A percentile compares a stretch with the other conserved stretches of the same genome.
phyloP scores from a whole-genome alignment of 1,284 basidiomycete genomes.

The Melampsora larici-populina region DNA sequence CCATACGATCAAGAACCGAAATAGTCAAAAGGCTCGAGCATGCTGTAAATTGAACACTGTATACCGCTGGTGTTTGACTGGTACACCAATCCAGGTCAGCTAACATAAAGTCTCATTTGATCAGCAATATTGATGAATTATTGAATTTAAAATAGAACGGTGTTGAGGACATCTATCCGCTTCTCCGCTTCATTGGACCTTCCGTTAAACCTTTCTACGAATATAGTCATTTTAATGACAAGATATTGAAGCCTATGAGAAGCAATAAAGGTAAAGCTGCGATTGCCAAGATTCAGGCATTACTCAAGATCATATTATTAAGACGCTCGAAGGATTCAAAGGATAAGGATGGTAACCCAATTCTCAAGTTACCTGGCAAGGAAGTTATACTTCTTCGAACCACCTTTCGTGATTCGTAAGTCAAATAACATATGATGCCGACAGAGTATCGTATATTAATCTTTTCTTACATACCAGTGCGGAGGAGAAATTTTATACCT shows the following conservation, averaged over 20 bases:
- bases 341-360: conserved; percentile 72
- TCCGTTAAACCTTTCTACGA: conserved; percentile 73
- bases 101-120: not conserved
- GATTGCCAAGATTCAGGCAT: conserved; percentile 69
- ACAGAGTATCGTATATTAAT: too few relatives aligned
- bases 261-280: conserved; percentile 66
- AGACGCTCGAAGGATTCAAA: conserved; percentile 78
- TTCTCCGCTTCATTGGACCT: conserved; percentile 76
- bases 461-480: conserved; percentile 61
- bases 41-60: conserved; percentile 74
- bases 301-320: conserved; percentile 84
- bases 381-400: conserved; percentile 66
- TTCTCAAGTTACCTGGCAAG: conserved; percentile 78
- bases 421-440: not conserved
- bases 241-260: conserved; percentile 77
- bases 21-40: conserved; percentile 58
- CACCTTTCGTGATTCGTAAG: conserved; percentile 52
- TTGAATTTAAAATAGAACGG: conserved; percentile 64
- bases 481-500: conserved; percentile 77
- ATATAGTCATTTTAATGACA: conserved; percentile 59
- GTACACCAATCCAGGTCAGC: conserved; percentile 70
- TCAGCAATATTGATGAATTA: not conserved
- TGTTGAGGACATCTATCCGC: conserved; percentile 80
- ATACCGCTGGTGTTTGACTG: conserved; percentile 84
- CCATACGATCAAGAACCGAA: conserved; percentile 90